A percentile compares a stretch with the other conserved stretches of the same genome.
These are phyloP conservation scores for Lentinula detonsa DNA, from an alignment of 768 basidiomycete genomes.

Conservation along the genomic window DNA sequence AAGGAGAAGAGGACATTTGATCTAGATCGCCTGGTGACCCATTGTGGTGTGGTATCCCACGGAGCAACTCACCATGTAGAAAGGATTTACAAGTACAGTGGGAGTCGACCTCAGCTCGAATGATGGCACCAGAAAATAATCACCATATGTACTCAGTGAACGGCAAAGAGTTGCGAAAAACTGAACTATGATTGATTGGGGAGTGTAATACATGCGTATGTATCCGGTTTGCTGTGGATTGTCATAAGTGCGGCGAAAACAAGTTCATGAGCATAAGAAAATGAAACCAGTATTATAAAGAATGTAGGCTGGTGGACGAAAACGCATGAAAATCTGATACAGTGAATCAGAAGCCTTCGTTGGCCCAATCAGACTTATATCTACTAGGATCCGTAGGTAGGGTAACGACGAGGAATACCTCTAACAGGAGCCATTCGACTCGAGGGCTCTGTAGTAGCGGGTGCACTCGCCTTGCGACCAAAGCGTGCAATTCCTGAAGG, in stretches of 20 bases:
- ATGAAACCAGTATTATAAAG: not conserved
- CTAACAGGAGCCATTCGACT: not conserved
- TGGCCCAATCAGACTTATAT: not conserved
- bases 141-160: no score
- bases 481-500: conserved; percentile 5
- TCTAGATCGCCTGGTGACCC: no score
- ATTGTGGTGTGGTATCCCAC: not conserved
- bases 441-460: not conserved
- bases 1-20: not conserved
- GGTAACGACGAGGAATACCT: not conserved
- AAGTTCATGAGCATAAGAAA: not conserved
- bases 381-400: not conserved
- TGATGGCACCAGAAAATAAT: no score
- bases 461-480: not conserved
- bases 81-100: no score
- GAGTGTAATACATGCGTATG: not conserved
- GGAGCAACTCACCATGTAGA: no score
- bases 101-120: no score
- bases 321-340: not conserved
- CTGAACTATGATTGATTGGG: not conserved
- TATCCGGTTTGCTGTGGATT: not conserved
- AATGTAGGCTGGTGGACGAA: not conserved
- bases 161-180: no score
- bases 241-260: not conserved
- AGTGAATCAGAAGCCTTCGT: not conserved